A percentile compares a stretch with the other conserved stretches of the same genome.
Conservation (phyloP, 495 filamentous ascomycete species). For the Xylona heveae region DNA sequence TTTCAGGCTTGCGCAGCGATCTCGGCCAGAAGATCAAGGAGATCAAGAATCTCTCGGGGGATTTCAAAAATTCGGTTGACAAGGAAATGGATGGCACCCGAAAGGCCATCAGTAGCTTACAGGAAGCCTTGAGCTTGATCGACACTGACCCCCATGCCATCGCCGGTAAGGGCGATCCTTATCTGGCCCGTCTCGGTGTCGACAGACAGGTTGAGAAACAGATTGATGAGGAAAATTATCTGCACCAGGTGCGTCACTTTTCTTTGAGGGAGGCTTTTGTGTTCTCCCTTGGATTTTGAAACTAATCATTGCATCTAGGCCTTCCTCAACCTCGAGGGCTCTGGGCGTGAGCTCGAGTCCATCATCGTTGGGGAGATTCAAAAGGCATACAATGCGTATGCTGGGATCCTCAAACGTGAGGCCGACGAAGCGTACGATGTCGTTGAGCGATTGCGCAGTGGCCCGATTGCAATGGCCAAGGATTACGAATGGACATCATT, state of each 20-base stretch:
- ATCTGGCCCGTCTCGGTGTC: conserved; percentile 60
- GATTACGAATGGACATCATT: conserved; percentile 82
- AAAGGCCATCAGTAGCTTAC: conserved; percentile 49
- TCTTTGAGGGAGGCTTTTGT: not conserved
- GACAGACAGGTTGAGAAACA: conserved; percentile 80
- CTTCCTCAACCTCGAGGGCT: conserved; percentile 84
- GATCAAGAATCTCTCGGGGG: conserved; percentile 74
- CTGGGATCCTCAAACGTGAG: conserved; percentile 73
- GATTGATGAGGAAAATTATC: conserved; percentile 91
- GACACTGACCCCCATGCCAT: conserved; percentile 56
- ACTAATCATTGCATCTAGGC: conserved; percentile 32
- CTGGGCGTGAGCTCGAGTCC: conserved; percentile 80
- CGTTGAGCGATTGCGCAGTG: conserved; percentile 61
- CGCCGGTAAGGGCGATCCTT: conserved; percentile 77
- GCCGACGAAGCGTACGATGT: conserved; percentile 60
- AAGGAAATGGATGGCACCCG: conserved; percentile 55
- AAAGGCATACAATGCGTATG: conserved; percentile 85
- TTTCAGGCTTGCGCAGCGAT: conserved; percentile 71
- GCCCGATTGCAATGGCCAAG: conserved; percentile 73
- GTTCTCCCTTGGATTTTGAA: conserved; percentile 11
- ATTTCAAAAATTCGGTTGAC: conserved; percentile 83
- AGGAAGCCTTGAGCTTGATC: conserved; percentile 55
- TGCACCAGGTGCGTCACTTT: conserved; percentile 50
- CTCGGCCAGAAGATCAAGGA: conserved; percentile 93
- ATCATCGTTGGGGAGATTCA: conserved; percentile 96